These are phyloP conservation scores for Tetrahymena thermophila DNA, from an alignment of 73 alveolate genomes.

Conservation along the genomic window DNA sequence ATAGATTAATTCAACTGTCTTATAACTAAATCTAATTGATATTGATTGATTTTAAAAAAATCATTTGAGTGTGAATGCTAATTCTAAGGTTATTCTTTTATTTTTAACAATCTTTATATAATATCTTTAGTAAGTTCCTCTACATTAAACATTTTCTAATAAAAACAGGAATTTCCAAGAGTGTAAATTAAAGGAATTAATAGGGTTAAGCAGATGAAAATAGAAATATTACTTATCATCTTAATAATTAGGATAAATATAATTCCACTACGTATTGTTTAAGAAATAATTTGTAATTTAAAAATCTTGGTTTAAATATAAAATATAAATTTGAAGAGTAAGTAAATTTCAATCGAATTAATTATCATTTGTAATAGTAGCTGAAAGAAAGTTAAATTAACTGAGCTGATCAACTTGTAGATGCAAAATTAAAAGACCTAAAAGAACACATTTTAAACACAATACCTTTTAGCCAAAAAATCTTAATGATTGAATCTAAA, in stretches of 20 bases:
- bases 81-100: neutral
- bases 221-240: neutral
- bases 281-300: neutral
- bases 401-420: neutral
- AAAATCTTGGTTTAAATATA: neutral
- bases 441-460: neutral
- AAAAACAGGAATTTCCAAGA: neutral
- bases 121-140: neutral
- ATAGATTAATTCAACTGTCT: neutral
- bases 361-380: neutral
- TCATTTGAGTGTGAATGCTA: no score
- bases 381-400: neutral
- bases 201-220: neutral
- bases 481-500: neutral
- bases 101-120: neutral
- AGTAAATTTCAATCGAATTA: neutral
- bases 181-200: neutral
- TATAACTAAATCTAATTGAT: neutral
- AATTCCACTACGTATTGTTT: neutral
- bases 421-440: neutral
- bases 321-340: neutral
- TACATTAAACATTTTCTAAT: neutral
- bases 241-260: neutral
- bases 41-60: neutral
- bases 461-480: neutral